Evolutionary conservation across 371 early-diverging fungal genomes (phyloP).

Genomic region (Lichtheimia corymbifera): DNA sequence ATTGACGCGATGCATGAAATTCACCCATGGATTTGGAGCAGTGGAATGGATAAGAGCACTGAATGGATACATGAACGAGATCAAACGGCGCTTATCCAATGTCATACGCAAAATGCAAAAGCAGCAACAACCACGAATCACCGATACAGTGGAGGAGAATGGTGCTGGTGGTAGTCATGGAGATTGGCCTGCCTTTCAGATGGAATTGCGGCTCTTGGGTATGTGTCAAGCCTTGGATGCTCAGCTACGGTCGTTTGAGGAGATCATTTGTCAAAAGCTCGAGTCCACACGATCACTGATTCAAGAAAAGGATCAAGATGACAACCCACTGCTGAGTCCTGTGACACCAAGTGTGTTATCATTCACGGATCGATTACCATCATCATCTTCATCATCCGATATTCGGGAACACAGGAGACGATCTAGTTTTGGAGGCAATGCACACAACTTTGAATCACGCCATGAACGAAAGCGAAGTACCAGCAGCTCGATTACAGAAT

Average conservation of each 20-base stretch:
- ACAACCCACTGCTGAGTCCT: slow-evolving; percentile 15
- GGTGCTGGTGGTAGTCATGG: slow-evolving; percentile 25
- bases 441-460: neutral
- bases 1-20: slow-evolving; percentile 51
- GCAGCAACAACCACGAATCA: slow-evolving; percentile 7
- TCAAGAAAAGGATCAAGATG: slow-evolving; percentile 24
- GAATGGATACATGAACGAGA: slow-evolving; percentile 49
- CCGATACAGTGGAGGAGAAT: slow-evolving; percentile 13
- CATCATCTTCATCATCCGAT: neutral
- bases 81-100: slow-evolving; percentile 40
- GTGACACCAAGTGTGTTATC: slow-evolving; percentile 15
- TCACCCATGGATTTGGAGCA: slow-evolving; percentile 68
- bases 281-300: slow-evolving; percentile 34
- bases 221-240: slow-evolving; percentile 47
- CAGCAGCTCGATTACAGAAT: slow-evolving; percentile 1
- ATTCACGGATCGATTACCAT: slow-evolving; percentile 6
- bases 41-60: slow-evolving; percentile 54
- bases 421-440: slow-evolving; percentile 4
- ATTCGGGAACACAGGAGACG: slow-evolving; percentile 16
- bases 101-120: slow-evolving; percentile 17
- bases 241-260: slow-evolving; percentile 43
- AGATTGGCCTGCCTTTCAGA: slow-evolving; percentile 59
- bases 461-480: slow-evolving; percentile 26
- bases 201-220: slow-evolving; percentile 61
- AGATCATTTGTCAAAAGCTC: slow-evolving; percentile 36